phyloP scores from a whole-genome alignment of 768 basidiomycete species.

The Phylloporus arenicola region DNA sequence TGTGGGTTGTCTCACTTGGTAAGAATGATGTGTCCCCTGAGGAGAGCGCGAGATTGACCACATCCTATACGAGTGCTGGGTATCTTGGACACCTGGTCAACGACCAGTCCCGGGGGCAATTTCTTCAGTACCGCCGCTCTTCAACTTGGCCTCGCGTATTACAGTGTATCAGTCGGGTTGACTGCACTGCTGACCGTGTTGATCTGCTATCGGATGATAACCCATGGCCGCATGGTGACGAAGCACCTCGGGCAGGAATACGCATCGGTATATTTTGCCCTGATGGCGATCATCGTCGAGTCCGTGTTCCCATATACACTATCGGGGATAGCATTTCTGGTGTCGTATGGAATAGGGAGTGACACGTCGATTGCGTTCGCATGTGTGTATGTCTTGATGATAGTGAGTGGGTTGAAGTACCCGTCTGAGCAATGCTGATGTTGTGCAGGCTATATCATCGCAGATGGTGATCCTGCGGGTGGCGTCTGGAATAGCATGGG shows the following conservation, averaged over 20 bases:
- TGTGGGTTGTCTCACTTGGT: slow-evolving; percentile 26
- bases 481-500: slow-evolving; percentile 15
- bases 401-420: slow-evolving; percentile 10
- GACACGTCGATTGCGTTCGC: slow-evolving; percentile 10
- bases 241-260: slow-evolving; percentile 16
- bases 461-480: slow-evolving; percentile 24
- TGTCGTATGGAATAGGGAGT: slow-evolving; percentile 17
- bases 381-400: slow-evolving; percentile 21
- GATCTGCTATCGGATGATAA: slow-evolving; percentile 17
- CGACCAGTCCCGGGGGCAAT: slow-evolving; percentile 14
- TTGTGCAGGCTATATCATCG: slow-evolving; percentile 19
- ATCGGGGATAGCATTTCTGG: slow-evolving; percentile 21
- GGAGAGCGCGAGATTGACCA: background rate
- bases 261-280: slow-evolving; percentile 16
- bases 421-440: background rate
- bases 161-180: slow-evolving; percentile 14
- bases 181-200: slow-evolving; percentile 18
- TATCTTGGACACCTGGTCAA: slow-evolving; percentile 7
- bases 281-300: slow-evolving; percentile 18
- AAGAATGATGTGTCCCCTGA: background rate
- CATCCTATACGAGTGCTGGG: slow-evolving; percentile 13
- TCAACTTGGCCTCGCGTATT: slow-evolving; percentile 17
- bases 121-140: slow-evolving; percentile 16
- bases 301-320: slow-evolving; percentile 25
- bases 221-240: slow-evolving; percentile 9